Evolutionary conservation across 164 flowering plant species (phyloP), one percentile per base, ranked within the genome.

Genomic region (grape (Vitis vinifera)): DNA sequence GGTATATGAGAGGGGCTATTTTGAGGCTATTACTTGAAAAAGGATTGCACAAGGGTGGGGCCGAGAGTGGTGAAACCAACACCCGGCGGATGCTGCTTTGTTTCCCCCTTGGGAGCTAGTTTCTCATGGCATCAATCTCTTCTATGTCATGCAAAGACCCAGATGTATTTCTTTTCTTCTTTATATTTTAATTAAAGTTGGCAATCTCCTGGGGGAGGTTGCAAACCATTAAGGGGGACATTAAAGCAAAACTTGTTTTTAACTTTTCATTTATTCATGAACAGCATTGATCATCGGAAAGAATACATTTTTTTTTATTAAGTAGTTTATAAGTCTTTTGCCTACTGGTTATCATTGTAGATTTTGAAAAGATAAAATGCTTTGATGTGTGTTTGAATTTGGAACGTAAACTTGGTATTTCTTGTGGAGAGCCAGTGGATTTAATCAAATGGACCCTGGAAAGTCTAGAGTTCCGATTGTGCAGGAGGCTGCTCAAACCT

Each of bases 1-100:
- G 56, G 73, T 63, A 81, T 76, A 52, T 77, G 68, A 78, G 71
- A 68, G 23, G 61, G 19, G 63, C 27, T 23, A 23, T 23, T 23
- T 23, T 23, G 27, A 23, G 53, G 13, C 6, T 37, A 37, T 37
- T 0, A 37, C 44, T 37, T 37, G 44, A 3, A 37, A 37, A 37
- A 37, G 44, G 44, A 37, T 37, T 37, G 44, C 44, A 0, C 44
- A 37, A 37, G 44, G 44, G 44, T 37, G 44, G 44, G 44, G 44
- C 44, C 44, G 6, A 37, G 7, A 3, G 44, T 37, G 44, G 6
- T 14, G 57, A n/a, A 53, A 14, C 50, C 50, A 7, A 49, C 49
- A 4, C 48, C 10, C 17, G 13, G 66, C 15, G 62, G 62, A 59
- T n/a, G 30, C 27, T 9, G 10, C 10, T 14, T 57, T 63, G 44